phyloP scores from a whole-genome alignment of 306 rosid species.

The Sechiopsis laciniata region DNA sequence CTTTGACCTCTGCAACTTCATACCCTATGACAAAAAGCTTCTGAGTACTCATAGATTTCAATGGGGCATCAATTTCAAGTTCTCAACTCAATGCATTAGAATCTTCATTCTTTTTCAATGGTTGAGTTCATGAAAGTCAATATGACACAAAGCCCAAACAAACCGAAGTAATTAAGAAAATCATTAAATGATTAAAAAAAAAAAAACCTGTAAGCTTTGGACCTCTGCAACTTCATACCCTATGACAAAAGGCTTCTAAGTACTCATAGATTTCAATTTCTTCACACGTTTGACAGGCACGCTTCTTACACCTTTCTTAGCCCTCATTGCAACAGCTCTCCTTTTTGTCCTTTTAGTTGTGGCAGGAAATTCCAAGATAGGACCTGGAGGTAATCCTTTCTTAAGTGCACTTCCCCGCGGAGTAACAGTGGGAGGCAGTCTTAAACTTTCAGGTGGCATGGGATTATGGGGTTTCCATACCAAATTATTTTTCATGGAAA shows the following conservation, averaged over 20 bases:
- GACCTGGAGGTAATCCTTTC: constrained; percentile 94
- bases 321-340: constrained; percentile 42
- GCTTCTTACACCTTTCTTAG: constrained; percentile 51
- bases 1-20: constrained; percentile 15
- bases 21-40: constrained; percentile 11
- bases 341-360: constrained; percentile 46
- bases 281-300: constrained; percentile 55
- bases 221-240: constrained; percentile 19
- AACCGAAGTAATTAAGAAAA: constrained; percentile 9
- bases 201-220: constrained; percentile 15
- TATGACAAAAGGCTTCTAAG: constrained; percentile 10
- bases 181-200: constrained; percentile 6
- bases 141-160: constrained; percentile 14
- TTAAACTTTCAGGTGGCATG: constrained; percentile 80
- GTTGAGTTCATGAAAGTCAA: constrained; percentile 17
- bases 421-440: constrained; percentile 85
- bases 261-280: constrained; percentile 46
- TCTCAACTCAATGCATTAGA: constrained; percentile 19
- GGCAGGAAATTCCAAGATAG: constrained; percentile 63
- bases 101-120: constrained; percentile 6
- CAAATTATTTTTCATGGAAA: constrained; percentile 87
- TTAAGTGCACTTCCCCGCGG: constrained; percentile 99
- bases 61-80: constrained; percentile 13
- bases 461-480: constrained; percentile 93
- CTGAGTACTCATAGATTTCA: constrained; percentile 35